These are phyloP conservation scores for Sporisorium scitamineum DNA, from an alignment of 1,284 basidiomycete genomes.

Conservation along the genomic window DNA sequence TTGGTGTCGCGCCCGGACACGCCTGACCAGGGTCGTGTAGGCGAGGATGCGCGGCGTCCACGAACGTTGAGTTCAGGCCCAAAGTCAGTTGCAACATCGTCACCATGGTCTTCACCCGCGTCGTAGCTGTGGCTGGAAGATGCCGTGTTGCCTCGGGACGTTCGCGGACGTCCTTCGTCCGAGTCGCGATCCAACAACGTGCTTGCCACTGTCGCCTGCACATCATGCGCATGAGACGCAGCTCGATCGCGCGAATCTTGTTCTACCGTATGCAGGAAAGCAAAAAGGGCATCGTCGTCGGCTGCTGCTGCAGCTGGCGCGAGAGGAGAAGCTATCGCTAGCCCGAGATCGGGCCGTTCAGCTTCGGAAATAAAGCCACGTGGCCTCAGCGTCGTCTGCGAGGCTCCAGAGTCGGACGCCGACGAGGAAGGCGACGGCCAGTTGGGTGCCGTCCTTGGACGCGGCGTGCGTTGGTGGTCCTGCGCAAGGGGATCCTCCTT, in stretches of 20 bases:
- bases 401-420: constrained; percentile 22
- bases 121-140: constrained; percentile 18
- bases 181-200: no score
- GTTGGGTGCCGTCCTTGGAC: constrained; percentile 42
- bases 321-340: neutral
- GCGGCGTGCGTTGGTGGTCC: constrained; percentile 14
- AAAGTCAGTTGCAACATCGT: constrained; percentile 4
- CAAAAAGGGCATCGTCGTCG: constrained; percentile 36
- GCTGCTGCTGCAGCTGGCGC: neutral
- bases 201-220: neutral
- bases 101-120: constrained; percentile 3
- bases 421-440: constrained; percentile 33
- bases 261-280: constrained; percentile 44
- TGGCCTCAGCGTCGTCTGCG: constrained; percentile 27
- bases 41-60: constrained; percentile 22
- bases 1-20: neutral
- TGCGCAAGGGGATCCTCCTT: constrained; percentile 4
- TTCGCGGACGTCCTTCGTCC: constrained; percentile 36
- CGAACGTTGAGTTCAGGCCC: neutral
- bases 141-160: constrained; percentile 38
- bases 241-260: constrained; percentile 34
- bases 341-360: neutral
- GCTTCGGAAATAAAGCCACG: neutral
- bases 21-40: constrained; percentile 16
- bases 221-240: neutral